Conservation (phyloP, 305 asterid genomes). For the Nicotiana rustica region DNA sequence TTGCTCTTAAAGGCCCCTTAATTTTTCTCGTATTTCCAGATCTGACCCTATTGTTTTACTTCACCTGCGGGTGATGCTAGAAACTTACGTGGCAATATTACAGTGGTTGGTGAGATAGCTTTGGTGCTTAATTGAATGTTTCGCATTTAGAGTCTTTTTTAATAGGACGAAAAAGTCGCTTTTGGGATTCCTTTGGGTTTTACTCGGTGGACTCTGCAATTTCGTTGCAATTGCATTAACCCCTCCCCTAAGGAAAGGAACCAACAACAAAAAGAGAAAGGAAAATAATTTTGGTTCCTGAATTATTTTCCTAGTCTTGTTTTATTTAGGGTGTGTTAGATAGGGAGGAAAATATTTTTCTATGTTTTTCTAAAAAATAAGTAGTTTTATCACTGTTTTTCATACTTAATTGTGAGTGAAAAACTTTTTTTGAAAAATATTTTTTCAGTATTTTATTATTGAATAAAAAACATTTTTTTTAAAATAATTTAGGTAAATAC, state of each 20-base stretch:
- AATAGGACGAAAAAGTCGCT: constrained; percentile 43
- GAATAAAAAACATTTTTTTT: too few species aligned
- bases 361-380: not conserved
- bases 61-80: constrained; percentile 38
- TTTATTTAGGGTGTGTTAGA: too few species aligned
- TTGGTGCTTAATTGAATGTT: too few species aligned
- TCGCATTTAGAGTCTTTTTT: not conserved
- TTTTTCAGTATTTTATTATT: too few species aligned
- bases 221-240: not conserved
- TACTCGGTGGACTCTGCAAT: not conserved
- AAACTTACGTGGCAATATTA: constrained; percentile 32
- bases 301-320: not conserved
- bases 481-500: too few species aligned
- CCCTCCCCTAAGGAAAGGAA: not conserved
- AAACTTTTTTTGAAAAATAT: not conserved
- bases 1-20: constrained; percentile 42
- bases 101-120: constrained; percentile 33
- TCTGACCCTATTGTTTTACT: constrained; percentile 31
- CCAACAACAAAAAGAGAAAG: not conserved
- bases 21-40: constrained; percentile 38
- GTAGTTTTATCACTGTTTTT: too few species aligned
- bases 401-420: too few species aligned
- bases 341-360: too few species aligned
- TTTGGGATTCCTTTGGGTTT: constrained; percentile 32
- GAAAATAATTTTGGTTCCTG: not conserved